These are phyloP conservation scores for Cyclostephanos invisitatus DNA, from an alignment of 108 stramenopile species.

Conservation along the genomic window DNA sequence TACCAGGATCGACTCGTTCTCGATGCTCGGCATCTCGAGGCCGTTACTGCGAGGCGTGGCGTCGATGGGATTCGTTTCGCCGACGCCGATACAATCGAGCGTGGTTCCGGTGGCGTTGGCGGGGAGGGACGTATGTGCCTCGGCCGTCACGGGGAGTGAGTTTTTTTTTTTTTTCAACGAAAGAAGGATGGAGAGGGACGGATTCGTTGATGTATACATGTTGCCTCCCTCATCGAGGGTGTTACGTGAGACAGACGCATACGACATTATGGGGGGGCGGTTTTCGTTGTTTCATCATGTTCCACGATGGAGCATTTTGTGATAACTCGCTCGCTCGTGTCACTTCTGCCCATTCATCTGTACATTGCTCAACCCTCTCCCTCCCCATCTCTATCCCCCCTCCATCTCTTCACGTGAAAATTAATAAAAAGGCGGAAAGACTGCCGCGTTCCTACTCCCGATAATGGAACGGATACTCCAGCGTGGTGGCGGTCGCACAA, in stretches of 20 bases:
- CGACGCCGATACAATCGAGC: conserved; percentile 93
- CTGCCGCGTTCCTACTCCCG: conserved; percentile 96
- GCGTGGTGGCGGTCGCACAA: conserved; percentile 69
- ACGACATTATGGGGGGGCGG: too few relatives aligned
- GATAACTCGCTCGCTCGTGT: too few relatives aligned
- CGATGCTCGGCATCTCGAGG: conserved; percentile 90
- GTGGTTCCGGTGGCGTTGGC: conserved; percentile 93
- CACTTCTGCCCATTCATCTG: too few relatives aligned
- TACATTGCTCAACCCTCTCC: not conserved
- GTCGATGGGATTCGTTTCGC: conserved; percentile 91
- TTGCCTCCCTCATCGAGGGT: not conserved
- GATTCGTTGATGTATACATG: too few relatives aligned
- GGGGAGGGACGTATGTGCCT: conserved; percentile 95
- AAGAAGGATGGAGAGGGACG: too few relatives aligned
- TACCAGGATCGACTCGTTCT: conserved; percentile 70
- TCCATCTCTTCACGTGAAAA: not conserved
- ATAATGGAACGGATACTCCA: conserved; percentile 92
- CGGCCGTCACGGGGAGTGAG: conserved; percentile 72
- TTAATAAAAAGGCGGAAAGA: conserved; percentile 82
- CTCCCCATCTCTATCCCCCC: not conserved
- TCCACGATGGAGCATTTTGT: too few relatives aligned
- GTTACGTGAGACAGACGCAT: too few relatives aligned
- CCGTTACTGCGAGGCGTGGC: conserved; percentile 93
- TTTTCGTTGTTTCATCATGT: too few relatives aligned
- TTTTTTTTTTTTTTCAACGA: not conserved